Evolutionary conservation across 2,329 filamentous ascomycete genomes (phyloP), one percentile per base, ranked within the genome.

Genomic region (Colletotrichum chlorophyti): DNA sequence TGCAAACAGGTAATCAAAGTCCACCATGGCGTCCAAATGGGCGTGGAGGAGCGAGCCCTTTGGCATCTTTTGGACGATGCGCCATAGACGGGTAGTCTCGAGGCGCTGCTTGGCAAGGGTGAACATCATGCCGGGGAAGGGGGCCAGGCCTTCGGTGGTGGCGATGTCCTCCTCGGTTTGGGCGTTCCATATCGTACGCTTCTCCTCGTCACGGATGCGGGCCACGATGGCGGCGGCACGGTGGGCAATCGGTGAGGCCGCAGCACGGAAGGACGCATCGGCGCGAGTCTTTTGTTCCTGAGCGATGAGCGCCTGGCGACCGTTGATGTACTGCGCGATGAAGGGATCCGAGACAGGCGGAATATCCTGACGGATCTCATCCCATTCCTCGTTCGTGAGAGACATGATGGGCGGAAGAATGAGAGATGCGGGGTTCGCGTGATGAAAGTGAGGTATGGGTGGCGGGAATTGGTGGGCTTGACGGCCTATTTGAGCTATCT

Each of bases 71-170:
- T 86, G 82, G 11, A 94, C 82, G 63, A 96, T 92, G 64, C 85
- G 81, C 90, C 90, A 96, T 21, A 96, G 77, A 67, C 86, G 86
- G 15, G 90, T 93, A 63, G 80, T 80, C 72, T 94, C 90, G 83
- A 94, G 92, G 17, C 84, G 83, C 27, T 84, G 83, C 71, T 90
- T 91, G 59, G 90, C 91, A 15, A 92, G 80, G 4, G 82, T 85
- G 72, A 94, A 95, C 87, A 93, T 91, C 87, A 94, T 93, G 4
- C 91, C 91, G 1, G 90, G 90, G 68, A 88, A 89, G 21, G 91
- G 76, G 50, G 86, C 84, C 54, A 83, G 80, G 65, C 84, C 69
- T 29, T 72, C 75, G 58, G 84, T 76, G 53, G 83, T 80, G 9
- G 86, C 84, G 1, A 90, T 76, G 42, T 78, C 87, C 48, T 87